Percentiles rank a stretch among this genome's conserved stretches.
Evolutionary conservation across 176 grass and related monocot species (phyloP).

Genomic region (Bothriochloa decipiens): DNA sequence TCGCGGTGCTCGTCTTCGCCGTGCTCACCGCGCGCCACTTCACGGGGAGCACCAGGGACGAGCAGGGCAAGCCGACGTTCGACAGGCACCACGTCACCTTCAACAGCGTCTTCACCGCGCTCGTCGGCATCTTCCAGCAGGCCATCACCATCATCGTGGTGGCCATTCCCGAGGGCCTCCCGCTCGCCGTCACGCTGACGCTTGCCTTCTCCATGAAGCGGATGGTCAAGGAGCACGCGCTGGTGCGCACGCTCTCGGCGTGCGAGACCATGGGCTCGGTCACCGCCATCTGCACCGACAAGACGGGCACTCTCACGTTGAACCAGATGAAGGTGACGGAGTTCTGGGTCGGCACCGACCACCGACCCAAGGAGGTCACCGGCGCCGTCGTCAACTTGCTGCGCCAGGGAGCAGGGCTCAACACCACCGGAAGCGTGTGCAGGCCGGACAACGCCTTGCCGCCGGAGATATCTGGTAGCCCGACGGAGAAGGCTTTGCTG

Average conservation of each 20-base stretch:
- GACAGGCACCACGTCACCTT: slow-evolving; percentile 35
- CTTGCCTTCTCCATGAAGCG: slow-evolving; percentile 95
- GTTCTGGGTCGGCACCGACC: slow-evolving; percentile 66
- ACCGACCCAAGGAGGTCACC: neutral
- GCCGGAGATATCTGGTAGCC: slow-evolving; percentile 74
- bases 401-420: slow-evolving; percentile 60
- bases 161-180: slow-evolving; percentile 83
- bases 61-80: slow-evolving; percentile 54
- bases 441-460: slow-evolving; percentile 37
- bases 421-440: slow-evolving; percentile 84
- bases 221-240: slow-evolving; percentile 89
- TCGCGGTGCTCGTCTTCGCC: slow-evolving; percentile 64
- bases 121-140: slow-evolving; percentile 78
- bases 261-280: slow-evolving; percentile 95
- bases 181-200: slow-evolving; percentile 83
- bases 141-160: slow-evolving; percentile 93
- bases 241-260: slow-evolving; percentile 79
- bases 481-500: slow-evolving; percentile 96
- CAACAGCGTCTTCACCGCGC: slow-evolving; percentile 50
- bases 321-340: slow-evolving; percentile 84
- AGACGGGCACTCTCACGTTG: slow-evolving; percentile 83
- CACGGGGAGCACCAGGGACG: slow-evolving; percentile 74
- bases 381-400: slow-evolving; percentile 33
- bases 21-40: slow-evolving; percentile 68
- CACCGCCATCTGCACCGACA: slow-evolving; percentile 88